These are phyloP conservation scores for Flagelloscypha sp. DNA, from an alignment of 768 basidiomycete genomes.

Conservation along the genomic window DNA sequence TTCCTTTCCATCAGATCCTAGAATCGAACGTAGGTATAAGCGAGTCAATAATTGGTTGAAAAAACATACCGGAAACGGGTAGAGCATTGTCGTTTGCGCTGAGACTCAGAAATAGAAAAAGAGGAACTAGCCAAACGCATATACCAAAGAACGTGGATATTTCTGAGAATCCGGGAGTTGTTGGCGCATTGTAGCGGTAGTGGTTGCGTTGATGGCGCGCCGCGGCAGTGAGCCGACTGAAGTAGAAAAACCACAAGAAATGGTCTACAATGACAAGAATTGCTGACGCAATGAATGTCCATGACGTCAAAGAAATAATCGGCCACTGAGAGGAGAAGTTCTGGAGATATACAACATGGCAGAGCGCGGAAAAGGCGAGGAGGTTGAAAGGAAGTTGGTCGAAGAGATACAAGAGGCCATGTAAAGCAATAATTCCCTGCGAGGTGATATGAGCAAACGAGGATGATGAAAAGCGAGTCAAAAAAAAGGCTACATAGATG, in stretches of 20 bases:
- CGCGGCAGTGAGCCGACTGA: slow-evolving; percentile 59
- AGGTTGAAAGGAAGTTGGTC: slow-evolving; percentile 77
- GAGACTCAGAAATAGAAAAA: slow-evolving; percentile 92
- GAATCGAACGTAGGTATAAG: slow-evolving; percentile 34
- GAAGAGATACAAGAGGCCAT: slow-evolving; percentile 66
- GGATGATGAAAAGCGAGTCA: slow-evolving; percentile 1
- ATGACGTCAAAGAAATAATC: slow-evolving; percentile 81
- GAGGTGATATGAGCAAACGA: slow-evolving; percentile 6
- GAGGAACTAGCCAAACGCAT: slow-evolving; percentile 82
- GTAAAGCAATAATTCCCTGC: slow-evolving; percentile 73
- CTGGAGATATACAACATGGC: slow-evolving; percentile 84
- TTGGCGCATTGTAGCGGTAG: slow-evolving; percentile 25
- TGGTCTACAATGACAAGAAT: slow-evolving; percentile 81
- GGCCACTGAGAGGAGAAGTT: slow-evolving; percentile 93
- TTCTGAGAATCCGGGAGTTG: slow-evolving; percentile 51
- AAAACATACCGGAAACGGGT: slow-evolving; percentile 51
- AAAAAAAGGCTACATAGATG: slow-evolving; percentile 66
- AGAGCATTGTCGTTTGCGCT: slow-evolving; percentile 96
- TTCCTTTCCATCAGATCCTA: slow-evolving; percentile 17
- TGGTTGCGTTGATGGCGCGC: slow-evolving; percentile 47
- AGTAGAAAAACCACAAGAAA: slow-evolving; percentile 96
- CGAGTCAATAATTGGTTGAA: slow-evolving; percentile 7
- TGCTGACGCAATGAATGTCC: slow-evolving; percentile 81
- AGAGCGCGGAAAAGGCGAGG: slow-evolving; percentile 69
- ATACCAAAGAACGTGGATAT: slow-evolving; percentile 78